Conservation (phyloP, 228 moss, liverwort and hornwort species). For the Sphagnum magellanicum region DNA sequence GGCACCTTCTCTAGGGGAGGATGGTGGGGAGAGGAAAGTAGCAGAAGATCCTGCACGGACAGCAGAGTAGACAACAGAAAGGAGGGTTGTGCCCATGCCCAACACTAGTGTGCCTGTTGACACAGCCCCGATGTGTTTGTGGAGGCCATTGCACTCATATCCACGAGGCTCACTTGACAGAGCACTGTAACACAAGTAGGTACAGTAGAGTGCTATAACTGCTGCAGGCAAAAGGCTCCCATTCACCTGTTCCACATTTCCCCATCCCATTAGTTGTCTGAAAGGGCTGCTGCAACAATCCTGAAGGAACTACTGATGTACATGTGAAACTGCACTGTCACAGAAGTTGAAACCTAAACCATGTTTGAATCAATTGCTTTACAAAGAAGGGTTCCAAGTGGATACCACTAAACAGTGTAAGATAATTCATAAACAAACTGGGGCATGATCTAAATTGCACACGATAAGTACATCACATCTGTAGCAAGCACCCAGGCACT, state of each 20-base stretch:
- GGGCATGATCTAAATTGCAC: too few species aligned
- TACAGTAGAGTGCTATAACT: conserved; percentile 78
- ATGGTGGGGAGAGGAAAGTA: conserved; percentile 78
- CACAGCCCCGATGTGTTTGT: conserved; percentile 82
- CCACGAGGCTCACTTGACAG: conserved; percentile 90
- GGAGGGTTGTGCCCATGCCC: conserved; percentile 87
- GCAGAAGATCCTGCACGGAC: conserved; percentile 94
- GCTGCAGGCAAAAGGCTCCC: conserved; percentile 94
- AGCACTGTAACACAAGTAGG: conserved; percentile 78
- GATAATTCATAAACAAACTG: too few species aligned
- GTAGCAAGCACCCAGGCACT: too few species aligned
- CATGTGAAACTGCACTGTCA: too few species aligned
- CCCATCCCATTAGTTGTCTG: too few species aligned
- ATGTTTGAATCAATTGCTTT: too few species aligned
- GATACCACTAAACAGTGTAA: too few species aligned
- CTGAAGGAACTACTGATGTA: too few species aligned
- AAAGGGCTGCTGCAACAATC: too few species aligned
- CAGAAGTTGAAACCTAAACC: too few species aligned
- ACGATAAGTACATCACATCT: too few species aligned
- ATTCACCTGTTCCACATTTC: conserved; percentile 42
- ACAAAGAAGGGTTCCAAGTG: too few species aligned
- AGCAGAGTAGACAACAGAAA: conserved; percentile 91
- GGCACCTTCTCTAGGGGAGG: conserved; percentile 70
- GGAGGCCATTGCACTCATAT: conserved; percentile 93
- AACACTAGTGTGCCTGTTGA: conserved; percentile 79